Conservation (phyloP, 805 yeast species). For the Ogataea pilisensis region DNA sequence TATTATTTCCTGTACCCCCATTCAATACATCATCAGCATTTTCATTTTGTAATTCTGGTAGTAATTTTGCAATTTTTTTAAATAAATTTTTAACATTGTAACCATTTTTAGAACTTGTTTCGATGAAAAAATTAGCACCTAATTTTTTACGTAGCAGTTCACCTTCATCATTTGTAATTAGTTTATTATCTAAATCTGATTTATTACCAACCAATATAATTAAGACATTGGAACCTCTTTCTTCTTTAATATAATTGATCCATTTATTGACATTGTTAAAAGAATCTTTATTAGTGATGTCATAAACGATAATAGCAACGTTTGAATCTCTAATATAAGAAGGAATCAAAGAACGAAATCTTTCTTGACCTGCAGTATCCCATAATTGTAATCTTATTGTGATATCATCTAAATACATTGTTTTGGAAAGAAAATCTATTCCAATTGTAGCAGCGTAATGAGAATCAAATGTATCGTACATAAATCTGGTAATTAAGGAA, state of each 20-base stretch:
- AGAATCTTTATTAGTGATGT: constrained; percentile 80
- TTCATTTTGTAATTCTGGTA: constrained; percentile 66
- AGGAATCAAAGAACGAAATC: constrained; percentile 92
- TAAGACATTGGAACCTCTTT: constrained; percentile 85
- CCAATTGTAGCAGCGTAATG: constrained; percentile 97
- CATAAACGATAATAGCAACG: constrained; percentile 96
- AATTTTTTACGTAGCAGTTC: constrained; percentile 67
- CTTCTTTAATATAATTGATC: constrained; percentile 92
- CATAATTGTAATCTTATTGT: constrained; percentile 92
- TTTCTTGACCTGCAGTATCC: constrained; percentile 98
- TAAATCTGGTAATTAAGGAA: constrained; percentile 91
- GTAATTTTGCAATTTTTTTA: constrained; percentile 82
- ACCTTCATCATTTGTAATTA: constrained; percentile 81
- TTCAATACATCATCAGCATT: constrained; percentile 22
- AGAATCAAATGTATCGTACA: constrained; percentile 96
- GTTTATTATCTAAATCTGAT: constrained; percentile 79
- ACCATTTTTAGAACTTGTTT: constrained; percentile 93
- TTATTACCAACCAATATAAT: constrained; percentile 91
- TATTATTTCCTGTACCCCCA: constrained; percentile 10
- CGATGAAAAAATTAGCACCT: constrained; percentile 79
- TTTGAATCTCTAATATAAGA: constrained; percentile 93
- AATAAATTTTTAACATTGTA: constrained; percentile 88
- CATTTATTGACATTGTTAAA: constrained; percentile 84
- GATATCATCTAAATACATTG: constrained; percentile 94
- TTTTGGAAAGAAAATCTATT: constrained; percentile 86